Base-by-base conservation (phyloP, 495 filamentous ascomycete species). In the Penicillium antarcticum region DNA sequence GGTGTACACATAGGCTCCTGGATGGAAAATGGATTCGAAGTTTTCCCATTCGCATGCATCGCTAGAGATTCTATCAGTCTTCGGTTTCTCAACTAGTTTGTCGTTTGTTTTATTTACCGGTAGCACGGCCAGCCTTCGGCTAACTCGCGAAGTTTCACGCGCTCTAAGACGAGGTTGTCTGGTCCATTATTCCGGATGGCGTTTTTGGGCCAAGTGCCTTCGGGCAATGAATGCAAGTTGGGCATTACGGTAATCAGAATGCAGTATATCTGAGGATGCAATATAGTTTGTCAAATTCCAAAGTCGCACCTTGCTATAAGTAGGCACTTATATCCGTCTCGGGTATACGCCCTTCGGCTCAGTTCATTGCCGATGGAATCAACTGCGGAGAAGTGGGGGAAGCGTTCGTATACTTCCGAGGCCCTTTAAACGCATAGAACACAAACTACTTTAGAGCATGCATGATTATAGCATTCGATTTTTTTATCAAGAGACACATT, bases 61-160 rank as follows among this genome's bases (percentile, higher is more conserved):
- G 13, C 60, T 62, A 24, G 13, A 33, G 14, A 13, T 42, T 8
- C 17, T 1, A 46, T 14, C 7, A 17, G 18, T 26, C 0, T 35
- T 10, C 41, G 19, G 13, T 11, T n/a, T n/a, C 13, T 29, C 5
- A 3, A 12, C 5, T 34, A 9, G 9, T 29, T 8, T 36, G 2
- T 14, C 8, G 2, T 2, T 24, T 34, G 17, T 32, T 10, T 17
- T 13, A 18, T 37, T 38, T 59, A 59, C 60, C 82, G 77, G 57
- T 84, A 86, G 47, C 82, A 79, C 16, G 82, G 82, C 83, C 83
- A 86, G 34, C 82, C 82, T 58, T 85, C 83, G 61, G 81, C 83
- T n/a, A 86, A 68, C 58, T 85, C 82, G 3, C 80, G 71, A 32
- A 86, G 68, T 51, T 77, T 75, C 18, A 78, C 70, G 13, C 83